These are phyloP conservation scores for Trichoderma erinaceum DNA, from an alignment of 495 filamentous ascomycete species.

Conservation along the genomic window DNA sequence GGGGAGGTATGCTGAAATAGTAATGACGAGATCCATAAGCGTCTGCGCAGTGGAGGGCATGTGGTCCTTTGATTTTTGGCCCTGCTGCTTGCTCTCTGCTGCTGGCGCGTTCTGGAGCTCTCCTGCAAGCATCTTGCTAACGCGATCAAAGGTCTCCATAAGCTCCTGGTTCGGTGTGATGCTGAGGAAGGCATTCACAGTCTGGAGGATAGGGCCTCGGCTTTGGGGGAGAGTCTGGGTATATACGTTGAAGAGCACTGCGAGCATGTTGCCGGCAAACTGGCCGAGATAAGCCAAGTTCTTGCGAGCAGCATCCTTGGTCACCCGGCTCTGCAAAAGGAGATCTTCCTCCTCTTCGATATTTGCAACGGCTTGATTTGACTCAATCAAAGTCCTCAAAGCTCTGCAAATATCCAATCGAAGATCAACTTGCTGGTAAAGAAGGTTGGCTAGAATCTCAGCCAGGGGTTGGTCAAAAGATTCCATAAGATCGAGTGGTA, in stretches of 20 bases:
- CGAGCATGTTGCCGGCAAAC: constrained; percentile 81
- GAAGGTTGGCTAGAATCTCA: constrained; percentile 79
- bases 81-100: constrained; percentile 53
- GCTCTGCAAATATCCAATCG: constrained; percentile 79
- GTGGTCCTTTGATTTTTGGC: constrained; percentile 46
- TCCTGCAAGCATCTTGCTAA: constrained; percentile 73
- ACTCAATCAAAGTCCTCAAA: constrained; percentile 81
- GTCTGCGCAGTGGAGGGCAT: constrained; percentile 94
- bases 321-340: constrained; percentile 63
- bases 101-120: constrained; percentile 57
- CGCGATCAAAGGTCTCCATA: constrained; percentile 77
- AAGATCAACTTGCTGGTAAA: constrained; percentile 87
- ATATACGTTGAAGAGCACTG: constrained; percentile 97
- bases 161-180: constrained; percentile 72
- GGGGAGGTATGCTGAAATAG: constrained; percentile 88
- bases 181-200: constrained; percentile 89
- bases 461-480: constrained; percentile 86
- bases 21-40: constrained; percentile 91
- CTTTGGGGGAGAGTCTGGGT: constrained; percentile 90
- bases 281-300: constrained; percentile 71
- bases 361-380: constrained; percentile 69
- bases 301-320: constrained; percentile 64
- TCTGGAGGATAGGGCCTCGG: constrained; percentile 80
- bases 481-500: constrained; percentile 71
- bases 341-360: constrained; percentile 53